These are phyloP conservation scores for Fraxinus albicans DNA, from an alignment of 305 asterid species.

Conservation along the genomic window DNA sequence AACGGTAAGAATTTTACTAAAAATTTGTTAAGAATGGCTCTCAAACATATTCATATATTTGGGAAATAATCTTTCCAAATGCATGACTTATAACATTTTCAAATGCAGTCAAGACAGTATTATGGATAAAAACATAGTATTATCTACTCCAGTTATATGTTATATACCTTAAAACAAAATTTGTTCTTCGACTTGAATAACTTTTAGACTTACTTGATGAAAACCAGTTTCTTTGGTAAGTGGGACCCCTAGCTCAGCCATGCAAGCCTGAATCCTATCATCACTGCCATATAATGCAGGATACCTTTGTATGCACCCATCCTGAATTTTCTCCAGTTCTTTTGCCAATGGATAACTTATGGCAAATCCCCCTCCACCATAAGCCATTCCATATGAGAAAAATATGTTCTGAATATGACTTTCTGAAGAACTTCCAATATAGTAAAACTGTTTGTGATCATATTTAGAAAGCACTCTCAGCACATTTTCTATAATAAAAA, in stretches of 20 bases:
- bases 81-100: neutral
- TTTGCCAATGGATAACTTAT: constrained; percentile 88
- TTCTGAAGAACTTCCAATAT: constrained; percentile 87
- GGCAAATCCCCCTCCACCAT: constrained; percentile 96
- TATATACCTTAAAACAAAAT: no score
- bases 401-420: constrained; percentile 86
- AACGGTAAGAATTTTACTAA: no score
- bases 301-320: constrained; percentile 71
- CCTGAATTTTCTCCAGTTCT: constrained; percentile 90
- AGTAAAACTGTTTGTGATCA: constrained; percentile 71
- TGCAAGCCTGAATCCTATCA: constrained; percentile 93
- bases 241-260: constrained; percentile 96
- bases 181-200: neutral
- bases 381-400: constrained; percentile 88
- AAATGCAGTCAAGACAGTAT: neutral
- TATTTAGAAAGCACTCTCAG: constrained; percentile 70
- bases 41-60: no score
- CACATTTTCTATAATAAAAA: constrained; percentile 75
- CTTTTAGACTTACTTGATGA: constrained; percentile 65
- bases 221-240: constrained; percentile 80
- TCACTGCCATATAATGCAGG: constrained; percentile 89
- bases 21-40: no score
- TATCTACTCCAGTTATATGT: no score
- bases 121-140: neutral
- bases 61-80: neutral